These are phyloP conservation scores for Linum tenue DNA, from an alignment of 345 rosid species.

Conservation along the genomic window DNA sequence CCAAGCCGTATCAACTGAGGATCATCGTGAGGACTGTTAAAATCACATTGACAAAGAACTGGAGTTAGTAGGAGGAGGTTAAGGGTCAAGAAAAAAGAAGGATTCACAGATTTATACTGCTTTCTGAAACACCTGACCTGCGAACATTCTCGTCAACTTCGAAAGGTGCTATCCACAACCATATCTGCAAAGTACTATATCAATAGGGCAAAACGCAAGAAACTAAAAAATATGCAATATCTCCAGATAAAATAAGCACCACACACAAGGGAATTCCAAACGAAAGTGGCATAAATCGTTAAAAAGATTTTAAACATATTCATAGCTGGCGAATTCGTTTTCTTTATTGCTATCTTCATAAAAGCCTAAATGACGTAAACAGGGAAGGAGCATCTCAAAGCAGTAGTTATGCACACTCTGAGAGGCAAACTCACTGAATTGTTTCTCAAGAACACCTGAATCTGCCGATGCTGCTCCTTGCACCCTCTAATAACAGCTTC, in stretches of 20 bases:
- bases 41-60: slow-evolving; percentile 13
- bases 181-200: slow-evolving; percentile 47
- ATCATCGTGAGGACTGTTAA: slow-evolving; percentile 90
- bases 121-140: slow-evolving; percentile 36
- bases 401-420: too few relatives aligned
- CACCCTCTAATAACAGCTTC: slow-evolving; percentile 83
- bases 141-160: slow-evolving; percentile 68
- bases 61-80: not conserved
- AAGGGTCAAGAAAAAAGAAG: not conserved
- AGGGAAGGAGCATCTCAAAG: too few relatives aligned
- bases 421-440: not conserved
- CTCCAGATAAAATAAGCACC: not conserved
- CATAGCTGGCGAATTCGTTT: too few relatives aligned
- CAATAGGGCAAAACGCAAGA: slow-evolving; percentile 13
- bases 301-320: too few relatives aligned
- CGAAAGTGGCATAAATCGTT: too few relatives aligned
- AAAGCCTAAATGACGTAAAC: too few relatives aligned
- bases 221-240: too few relatives aligned
- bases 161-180: slow-evolving; percentile 95
- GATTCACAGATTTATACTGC: not conserved
- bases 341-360: too few relatives aligned
- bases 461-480: slow-evolving; percentile 95
- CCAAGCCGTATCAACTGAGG: slow-evolving; percentile 95
- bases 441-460: slow-evolving; percentile 46
- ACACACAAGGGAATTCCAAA: too few relatives aligned